Evolutionary conservation across 805 yeast genomes (phyloP), one percentile per base, ranked within the genome.

Genomic region (Yueomyces sp.): DNA sequence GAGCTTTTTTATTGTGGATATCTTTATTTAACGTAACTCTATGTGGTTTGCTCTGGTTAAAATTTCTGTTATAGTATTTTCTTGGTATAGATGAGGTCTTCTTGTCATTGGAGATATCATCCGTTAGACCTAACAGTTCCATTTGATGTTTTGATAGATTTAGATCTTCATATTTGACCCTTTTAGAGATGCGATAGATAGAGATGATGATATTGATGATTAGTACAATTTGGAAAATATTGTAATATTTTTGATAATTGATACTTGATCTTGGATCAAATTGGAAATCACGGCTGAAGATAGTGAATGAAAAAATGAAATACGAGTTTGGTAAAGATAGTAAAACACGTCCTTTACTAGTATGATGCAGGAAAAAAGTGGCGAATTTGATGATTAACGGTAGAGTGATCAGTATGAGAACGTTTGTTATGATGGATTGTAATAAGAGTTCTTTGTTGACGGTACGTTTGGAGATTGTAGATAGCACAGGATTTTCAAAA

Each of bases 381-480:
- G 44, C 37, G 30, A 54, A 53, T 44, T 56, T 55, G 19, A 45
- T 34, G 5, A 54, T 36, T 8, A 67, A 49, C 36, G 57, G 62
- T 42, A 62, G 52, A 5, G 59, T 41, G 30, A 64, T 52, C 28
- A 67, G 46, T 1, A 57, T 48, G 7, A 65, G 45, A 30, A 60
- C 40, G 47, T 68, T 69, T 2, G 56, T 49, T 4, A 68, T 48
- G 6, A 66, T 54, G 28, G 55, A 57, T 44, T 56, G 59, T 3
- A 66, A 51, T 42, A 65, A 67, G 6, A 60, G 52, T 49, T 70
- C 74, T 47, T 67, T 70, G 45, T 68, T 69, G 5, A 67, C 60
- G 12, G 67, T 56, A 42, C 70, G 53, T 8, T 53, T 47, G 29
- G 64, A 60, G 29, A 66, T 50, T 39, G 54, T 53, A 5, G 46